A percentile compares a stretch with the other conserved stretches of the same genome.
phyloP scores from a whole-genome alignment of 192 early-diverging fungal genomes.

The Powellomyces hirtus region DNA sequence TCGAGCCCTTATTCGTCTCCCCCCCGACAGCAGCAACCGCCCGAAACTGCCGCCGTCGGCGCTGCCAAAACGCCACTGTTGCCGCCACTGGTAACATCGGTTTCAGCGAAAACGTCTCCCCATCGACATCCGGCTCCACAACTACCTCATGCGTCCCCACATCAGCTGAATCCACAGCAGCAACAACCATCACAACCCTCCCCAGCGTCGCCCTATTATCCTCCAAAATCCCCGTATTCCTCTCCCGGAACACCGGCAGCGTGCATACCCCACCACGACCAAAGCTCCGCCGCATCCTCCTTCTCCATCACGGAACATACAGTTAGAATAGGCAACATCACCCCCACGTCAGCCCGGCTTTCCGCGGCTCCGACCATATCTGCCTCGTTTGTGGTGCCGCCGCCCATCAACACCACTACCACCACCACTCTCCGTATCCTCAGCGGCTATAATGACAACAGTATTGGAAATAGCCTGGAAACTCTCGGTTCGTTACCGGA shows the following conservation, averaged over 20 bases:
- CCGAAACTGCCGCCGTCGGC: background rate
- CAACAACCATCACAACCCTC: background rate
- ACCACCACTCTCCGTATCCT: background rate
- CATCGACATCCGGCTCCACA: background rate
- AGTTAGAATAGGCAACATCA: too few relatives aligned
- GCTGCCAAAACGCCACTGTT: background rate
- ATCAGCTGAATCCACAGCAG: background rate
- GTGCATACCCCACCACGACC: too few relatives aligned
- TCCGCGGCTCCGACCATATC: background rate
- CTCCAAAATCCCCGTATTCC: too few relatives aligned
- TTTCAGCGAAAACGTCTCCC: background rate
- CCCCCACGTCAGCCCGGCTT: too few relatives aligned
- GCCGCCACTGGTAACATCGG: background rate
- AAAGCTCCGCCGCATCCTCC: too few relatives aligned
- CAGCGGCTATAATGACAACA: too few relatives aligned
- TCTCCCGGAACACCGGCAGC: too few relatives aligned
- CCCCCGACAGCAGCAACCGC: background rate
- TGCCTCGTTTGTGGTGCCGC: background rate
- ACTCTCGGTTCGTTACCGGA: too few relatives aligned
- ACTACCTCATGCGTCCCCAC: background rate
- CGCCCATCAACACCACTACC: background rate
- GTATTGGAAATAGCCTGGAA: too few relatives aligned
- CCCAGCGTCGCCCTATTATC: too few relatives aligned
- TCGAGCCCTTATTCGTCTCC: background rate
- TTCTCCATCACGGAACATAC: too few relatives aligned